Evolutionary conservation across 768 basidiomycete species (phyloP).

Genomic region (Podaxis rugospora): DNA sequence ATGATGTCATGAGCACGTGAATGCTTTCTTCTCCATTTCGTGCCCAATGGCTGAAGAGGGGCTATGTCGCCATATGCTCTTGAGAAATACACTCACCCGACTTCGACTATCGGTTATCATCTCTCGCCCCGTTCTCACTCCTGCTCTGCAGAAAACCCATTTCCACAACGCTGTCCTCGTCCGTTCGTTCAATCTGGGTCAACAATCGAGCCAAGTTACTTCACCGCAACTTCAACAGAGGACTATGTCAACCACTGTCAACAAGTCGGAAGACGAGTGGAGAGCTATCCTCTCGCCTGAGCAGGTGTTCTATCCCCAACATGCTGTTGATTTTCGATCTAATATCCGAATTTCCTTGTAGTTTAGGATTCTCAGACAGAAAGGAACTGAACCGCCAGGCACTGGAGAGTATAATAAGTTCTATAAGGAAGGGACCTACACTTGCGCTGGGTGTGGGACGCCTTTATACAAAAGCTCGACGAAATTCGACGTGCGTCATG

Average conservation of each 20-base stretch:
- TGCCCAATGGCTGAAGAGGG: not conserved
- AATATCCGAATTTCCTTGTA: conserved; percentile 23
- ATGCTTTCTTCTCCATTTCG: not conserved
- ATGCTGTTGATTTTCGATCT: not conserved
- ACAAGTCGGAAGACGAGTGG: conserved; percentile 79
- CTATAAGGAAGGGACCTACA: conserved; percentile 61
- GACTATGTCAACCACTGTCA: conserved; percentile 31
- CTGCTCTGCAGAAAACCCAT: not conserved
- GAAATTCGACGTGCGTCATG: conserved; percentile 69
- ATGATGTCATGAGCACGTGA: conserved; percentile 9
- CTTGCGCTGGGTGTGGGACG: conserved; percentile 75
- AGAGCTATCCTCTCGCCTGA: conserved; percentile 72
- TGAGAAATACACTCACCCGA: not conserved
- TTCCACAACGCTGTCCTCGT: not conserved
- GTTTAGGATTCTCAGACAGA: conserved; percentile 83
- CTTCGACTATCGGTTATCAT: too few species aligned
- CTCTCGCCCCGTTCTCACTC: not conserved
- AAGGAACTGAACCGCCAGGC: conserved; percentile 79
- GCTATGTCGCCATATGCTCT: not conserved
- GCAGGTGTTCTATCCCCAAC: conserved; percentile 49
- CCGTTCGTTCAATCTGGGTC: not conserved
- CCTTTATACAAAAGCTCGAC: conserved; percentile 86
- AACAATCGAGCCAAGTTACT: not conserved
- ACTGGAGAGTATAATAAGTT: conserved; percentile 81
- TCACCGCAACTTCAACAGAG: conserved; percentile 12